Conservation (phyloP, 306 rosid genomes). For the Cucumis hystrix region DNA sequence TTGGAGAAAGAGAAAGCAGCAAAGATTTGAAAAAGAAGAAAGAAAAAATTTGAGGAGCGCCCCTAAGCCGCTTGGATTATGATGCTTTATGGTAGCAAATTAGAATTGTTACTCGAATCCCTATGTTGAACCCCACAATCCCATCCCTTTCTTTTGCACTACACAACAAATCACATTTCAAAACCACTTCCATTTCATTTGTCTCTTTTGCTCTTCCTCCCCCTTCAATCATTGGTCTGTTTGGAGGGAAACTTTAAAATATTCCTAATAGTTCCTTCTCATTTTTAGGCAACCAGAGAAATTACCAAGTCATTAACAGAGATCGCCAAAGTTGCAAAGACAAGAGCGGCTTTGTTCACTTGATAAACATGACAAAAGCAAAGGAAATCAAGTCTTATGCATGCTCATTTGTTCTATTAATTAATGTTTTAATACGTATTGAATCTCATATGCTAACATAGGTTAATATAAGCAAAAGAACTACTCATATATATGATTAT, state of each 20-base stretch:
- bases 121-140: neutral
- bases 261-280: too few relatives aligned
- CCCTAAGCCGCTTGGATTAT: neutral
- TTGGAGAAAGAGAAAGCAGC: slow-evolving; percentile 22
- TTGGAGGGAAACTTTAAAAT: too few relatives aligned
- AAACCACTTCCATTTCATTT: neutral
- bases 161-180: neutral
- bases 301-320: too few relatives aligned
- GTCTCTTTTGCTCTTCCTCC: neutral
- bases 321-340: too few relatives aligned
- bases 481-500: too few relatives aligned
- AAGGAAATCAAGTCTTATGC: too few relatives aligned
- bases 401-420: too few relatives aligned
- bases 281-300: too few relatives aligned
- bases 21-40: slow-evolving; percentile 16
- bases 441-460: neutral
- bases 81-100: neutral
- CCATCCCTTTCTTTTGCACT: neutral
- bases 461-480: too few relatives aligned
- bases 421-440: too few relatives aligned
- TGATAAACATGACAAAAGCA: too few relatives aligned
- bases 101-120: neutral
- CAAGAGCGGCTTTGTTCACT: too few relatives aligned
- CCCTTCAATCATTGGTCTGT: neutral
- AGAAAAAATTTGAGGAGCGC: neutral